Percentiles rank a stretch among this genome's conserved stretches.
phyloP scores from a whole-genome alignment of 805 yeast genomes.

The Clavispora asparagi region DNA sequence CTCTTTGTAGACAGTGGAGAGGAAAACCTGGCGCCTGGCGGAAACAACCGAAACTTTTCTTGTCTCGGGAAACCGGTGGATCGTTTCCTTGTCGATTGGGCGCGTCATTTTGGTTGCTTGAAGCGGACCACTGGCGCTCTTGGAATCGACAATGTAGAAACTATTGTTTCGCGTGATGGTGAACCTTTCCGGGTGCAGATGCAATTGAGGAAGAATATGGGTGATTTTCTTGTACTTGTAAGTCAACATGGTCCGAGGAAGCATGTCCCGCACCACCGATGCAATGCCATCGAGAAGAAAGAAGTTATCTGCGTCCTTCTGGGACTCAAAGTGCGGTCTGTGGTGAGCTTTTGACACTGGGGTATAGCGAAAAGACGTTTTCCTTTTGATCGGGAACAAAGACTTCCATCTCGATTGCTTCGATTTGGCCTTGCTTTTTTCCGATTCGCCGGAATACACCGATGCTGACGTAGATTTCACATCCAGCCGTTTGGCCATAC shows the following conservation, averaged over 20 bases:
- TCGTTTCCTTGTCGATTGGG: background rate
- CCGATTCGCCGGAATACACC: conserved; percentile 5
- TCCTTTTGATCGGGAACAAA: conserved; percentile 32
- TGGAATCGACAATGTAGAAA: conserved; percentile 2
- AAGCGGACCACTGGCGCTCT: background rate
- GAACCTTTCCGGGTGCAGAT: conserved; percentile 4
- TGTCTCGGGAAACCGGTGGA: too few species aligned
- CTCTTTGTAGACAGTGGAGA: conserved; percentile 17
- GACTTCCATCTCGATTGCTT: conserved; percentile 12
- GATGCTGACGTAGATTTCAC: conserved; percentile 2
- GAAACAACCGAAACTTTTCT: background rate
- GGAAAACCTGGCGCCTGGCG: conserved; percentile 13
- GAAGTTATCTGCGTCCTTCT: conserved; percentile 12
- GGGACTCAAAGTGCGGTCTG: conserved; percentile 14
- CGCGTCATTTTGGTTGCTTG: background rate
- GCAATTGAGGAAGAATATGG: conserved; percentile 9
- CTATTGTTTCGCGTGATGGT: conserved; percentile 7
- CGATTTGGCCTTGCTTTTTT: background rate
- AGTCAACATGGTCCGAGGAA: conserved; percentile 25
- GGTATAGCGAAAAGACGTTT: conserved; percentile 26
- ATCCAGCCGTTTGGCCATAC: conserved; percentile 18
- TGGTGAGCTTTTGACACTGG: conserved; percentile 12
- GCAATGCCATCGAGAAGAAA: conserved; percentile 17
- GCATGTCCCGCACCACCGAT: conserved; percentile 19
- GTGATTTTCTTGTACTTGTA: conserved; percentile 18